These are phyloP conservation scores for Phellopilus nigrolimitatus DNA, from an alignment of 1,284 basidiomycete species.

Conservation along the genomic window DNA sequence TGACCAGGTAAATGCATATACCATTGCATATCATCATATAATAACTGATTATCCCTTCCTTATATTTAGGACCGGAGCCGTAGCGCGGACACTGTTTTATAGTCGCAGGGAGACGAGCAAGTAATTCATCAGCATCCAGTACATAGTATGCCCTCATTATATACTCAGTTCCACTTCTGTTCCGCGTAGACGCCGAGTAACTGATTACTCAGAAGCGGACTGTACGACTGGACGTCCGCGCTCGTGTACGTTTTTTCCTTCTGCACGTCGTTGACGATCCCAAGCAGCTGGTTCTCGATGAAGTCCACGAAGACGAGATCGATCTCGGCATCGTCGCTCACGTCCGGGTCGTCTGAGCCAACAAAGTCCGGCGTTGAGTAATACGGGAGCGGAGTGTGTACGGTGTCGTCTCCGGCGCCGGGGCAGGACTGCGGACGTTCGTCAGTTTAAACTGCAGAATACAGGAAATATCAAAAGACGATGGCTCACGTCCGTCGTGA, in stretches of 20 bases:
- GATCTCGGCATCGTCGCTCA: constrained; percentile 43
- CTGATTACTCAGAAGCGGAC: constrained; percentile 42
- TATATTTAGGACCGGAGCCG: too few relatives aligned
- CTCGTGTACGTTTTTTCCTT: constrained; percentile 41
- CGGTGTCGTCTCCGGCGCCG: constrained; percentile 65
- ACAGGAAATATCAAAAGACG: constrained; percentile 2
- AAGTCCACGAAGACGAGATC: constrained; percentile 72
- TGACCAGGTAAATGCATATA: too few relatives aligned
- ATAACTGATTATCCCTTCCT: too few relatives aligned
- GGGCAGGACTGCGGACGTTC: constrained; percentile 30
- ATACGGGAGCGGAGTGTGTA: constrained; percentile 55
- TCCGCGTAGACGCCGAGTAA: constrained; percentile 60
- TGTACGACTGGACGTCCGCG: constrained; percentile 49
- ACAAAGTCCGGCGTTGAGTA: constrained; percentile 53
- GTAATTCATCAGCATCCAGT: background rate
- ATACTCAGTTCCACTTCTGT: constrained; percentile 46
- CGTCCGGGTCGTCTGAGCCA: constrained; percentile 45
- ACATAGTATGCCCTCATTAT: too few relatives aligned
- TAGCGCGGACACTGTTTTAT: too few relatives aligned
- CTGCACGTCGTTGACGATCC: constrained; percentile 52
- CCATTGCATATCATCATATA: too few relatives aligned
- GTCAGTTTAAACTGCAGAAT: constrained; percentile 29
- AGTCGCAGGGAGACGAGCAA: background rate
- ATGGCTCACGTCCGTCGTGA: constrained; percentile 59
- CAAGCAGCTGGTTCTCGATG: constrained; percentile 48